Base-by-base conservation (phyloP, 139 green algal genomes). In the Chlorella sp. region DNA sequence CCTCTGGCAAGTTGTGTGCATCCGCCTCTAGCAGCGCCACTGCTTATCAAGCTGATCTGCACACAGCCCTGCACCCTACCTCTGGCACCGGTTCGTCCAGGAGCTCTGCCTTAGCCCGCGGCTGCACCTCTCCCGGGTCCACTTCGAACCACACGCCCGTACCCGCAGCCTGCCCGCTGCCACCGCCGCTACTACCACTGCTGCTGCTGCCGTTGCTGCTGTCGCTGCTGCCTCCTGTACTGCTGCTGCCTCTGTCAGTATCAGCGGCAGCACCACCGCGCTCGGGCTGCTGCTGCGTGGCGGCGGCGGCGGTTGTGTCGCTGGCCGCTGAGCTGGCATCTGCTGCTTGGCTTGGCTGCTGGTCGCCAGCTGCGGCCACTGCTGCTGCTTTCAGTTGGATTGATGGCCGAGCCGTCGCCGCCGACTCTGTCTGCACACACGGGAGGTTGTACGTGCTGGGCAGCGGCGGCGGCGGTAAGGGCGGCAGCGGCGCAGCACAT, bases 11-110 rank as follows among this genome's bases (percentile, higher is more conserved):
- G n/a, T n/a, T n/a, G n/a, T n/a, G n/a, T n/a, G n/a, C 60, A n/a
- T 30, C 60, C 11, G 1, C 18, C 25, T 23, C 32, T 32, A 5
- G 9, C n/a, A 12, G 4, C 25, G 4, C 60, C 60, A 67, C 32
- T 67, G 1, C 4, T 2, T 5, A 15, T 38, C 23, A 55, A 9
- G 2, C 51, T 21, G 12, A 25, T 38, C 12, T 36, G 3, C 4
- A 57, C 34, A 55, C 16, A 57, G 2, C 20, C n/a, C n/a, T n/a
- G n/a, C 34, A 20, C 6, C 69, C 21, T 20, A 75, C 76, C 36
- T 82, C 76, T 20, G 76, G 60, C 57, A 82, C 57, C 4, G 76
- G 76, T 60, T 82, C 76, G 26, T 82, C 26, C 57, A 82, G 60
- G 60, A 82, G 28, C 76, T 82, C 76, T 13, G 25, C 12, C 56